These are phyloP conservation scores for Rhodosporidiobolus odoratus DNA, from an alignment of 768 basidiomycete species.

Conservation along the genomic window DNA sequence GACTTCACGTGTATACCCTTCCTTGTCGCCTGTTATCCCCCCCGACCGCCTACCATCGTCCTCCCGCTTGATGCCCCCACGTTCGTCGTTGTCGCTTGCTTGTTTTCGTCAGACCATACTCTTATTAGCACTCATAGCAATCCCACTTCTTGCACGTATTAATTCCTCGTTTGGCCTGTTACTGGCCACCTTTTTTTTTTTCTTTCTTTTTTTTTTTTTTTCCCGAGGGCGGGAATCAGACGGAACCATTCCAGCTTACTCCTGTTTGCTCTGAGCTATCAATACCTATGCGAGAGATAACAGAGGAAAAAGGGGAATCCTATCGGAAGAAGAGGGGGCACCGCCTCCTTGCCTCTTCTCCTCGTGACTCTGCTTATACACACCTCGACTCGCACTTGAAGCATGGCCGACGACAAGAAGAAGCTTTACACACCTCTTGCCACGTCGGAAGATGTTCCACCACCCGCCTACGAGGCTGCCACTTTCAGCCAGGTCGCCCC, in stretches of 20 bases:
- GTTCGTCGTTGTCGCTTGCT: not conserved
- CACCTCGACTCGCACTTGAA: not conserved
- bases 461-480: slow-evolving; percentile 11
- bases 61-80: not conserved
- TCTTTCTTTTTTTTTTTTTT: no score
- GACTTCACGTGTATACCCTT: not conserved
- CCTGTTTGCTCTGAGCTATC: no score
- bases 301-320: not conserved
- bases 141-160: not conserved
- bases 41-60: no score
- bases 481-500: not conserved
- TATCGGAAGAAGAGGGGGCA: no score
- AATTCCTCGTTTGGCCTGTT: no score
- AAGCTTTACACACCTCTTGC: not conserved
- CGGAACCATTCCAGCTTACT: no score
- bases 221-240: no score
- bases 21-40: not conserved
- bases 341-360: not conserved
- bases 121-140: not conserved
- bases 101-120: not conserved
- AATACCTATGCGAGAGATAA: no score
- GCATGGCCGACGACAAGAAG: slow-evolving; percentile 22
- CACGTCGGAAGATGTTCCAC: not conserved
- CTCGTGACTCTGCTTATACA: no score
- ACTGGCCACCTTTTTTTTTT: no score